Conservation (phyloP, 2,329 filamentous ascomycete species). For the Rosellinia necatrix region DNA sequence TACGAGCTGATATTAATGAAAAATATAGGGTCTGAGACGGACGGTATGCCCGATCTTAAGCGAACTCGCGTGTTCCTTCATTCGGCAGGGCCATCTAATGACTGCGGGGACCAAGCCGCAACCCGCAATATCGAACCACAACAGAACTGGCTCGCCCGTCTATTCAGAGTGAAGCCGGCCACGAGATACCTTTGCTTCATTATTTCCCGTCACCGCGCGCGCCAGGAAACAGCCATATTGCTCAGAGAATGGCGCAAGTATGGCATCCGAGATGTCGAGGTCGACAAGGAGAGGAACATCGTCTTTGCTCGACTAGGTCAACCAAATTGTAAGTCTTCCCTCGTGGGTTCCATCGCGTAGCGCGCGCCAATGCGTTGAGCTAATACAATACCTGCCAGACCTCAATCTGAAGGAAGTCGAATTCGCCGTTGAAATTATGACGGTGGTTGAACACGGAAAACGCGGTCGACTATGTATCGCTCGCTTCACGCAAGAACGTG, state of each 20-base stretch:
- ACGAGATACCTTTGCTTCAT: conserved; percentile 75
- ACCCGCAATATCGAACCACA: conserved; percentile 65
- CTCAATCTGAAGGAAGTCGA: conserved; percentile 85
- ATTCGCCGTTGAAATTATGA: conserved; percentile 86
- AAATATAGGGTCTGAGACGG: conserved; percentile 40
- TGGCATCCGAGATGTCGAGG: conserved; percentile 78
- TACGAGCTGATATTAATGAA: conserved; percentile 24
- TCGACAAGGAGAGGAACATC: conserved; percentile 78
- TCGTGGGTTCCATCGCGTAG: neutral
- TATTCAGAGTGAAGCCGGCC: conserved; percentile 88
- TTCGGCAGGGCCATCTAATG: conserved; percentile 26
- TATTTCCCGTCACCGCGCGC: conserved; percentile 71
- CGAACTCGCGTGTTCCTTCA: conserved; percentile 31
- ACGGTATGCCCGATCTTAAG: conserved; percentile 38
- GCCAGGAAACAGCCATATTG: conserved; percentile 76
- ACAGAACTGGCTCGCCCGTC: conserved; percentile 85
- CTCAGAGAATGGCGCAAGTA: conserved; percentile 80
- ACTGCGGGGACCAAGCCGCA: conserved; percentile 31
- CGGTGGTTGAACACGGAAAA: conserved; percentile 82
- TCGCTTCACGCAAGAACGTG: conserved; percentile 85
- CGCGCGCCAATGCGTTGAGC: neutral
- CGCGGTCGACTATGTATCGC: conserved; percentile 78
- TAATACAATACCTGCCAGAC: conserved; percentile 52
- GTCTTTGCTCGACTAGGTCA: conserved; percentile 78
- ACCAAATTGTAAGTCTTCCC: conserved; percentile 72